Percentiles rank a stretch among this genome's conserved stretches.
Conservation (phyloP, 768 basidiomycete genomes). For the Heimioporus sp. region DNA sequence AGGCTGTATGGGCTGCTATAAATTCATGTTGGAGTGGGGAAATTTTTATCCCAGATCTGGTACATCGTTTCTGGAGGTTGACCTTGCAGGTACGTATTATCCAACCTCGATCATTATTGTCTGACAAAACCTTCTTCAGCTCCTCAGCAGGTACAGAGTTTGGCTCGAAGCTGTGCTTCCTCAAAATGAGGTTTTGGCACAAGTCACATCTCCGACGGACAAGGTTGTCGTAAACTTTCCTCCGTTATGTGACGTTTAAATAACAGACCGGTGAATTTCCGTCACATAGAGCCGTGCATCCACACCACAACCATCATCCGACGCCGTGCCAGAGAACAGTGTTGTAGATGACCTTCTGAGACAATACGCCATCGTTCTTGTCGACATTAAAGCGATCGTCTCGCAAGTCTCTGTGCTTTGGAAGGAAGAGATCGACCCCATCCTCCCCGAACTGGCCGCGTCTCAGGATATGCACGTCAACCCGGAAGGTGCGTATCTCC, state of each 20-base stretch:
- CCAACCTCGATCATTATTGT: neutral
- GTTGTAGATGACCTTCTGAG: conserved; percentile 66
- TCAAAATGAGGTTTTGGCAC: conserved; percentile 38
- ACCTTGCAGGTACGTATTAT: conserved; percentile 70
- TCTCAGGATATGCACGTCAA: conserved; percentile 31
- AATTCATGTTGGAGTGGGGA: conserved; percentile 84
- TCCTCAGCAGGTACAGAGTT: conserved; percentile 72
- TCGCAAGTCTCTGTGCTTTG: conserved; percentile 56
- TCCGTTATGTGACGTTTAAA: neutral
- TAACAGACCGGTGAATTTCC: conserved; percentile 9
- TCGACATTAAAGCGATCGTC: conserved; percentile 64
- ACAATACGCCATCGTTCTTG: conserved; percentile 63
- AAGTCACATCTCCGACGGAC: conserved; percentile 33
- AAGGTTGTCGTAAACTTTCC: conserved; percentile 29
- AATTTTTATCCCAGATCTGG: conserved; percentile 80
- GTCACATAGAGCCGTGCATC: conserved; percentile 42
- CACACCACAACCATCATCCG: conserved; percentile 50
- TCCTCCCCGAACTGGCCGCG: conserved; percentile 49
- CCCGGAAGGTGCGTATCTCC: conserved; percentile 49
- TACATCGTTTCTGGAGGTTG: conserved; percentile 86
- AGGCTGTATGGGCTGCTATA: conserved; percentile 70
- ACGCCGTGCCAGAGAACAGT: conserved; percentile 51
- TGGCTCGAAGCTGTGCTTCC: conserved; percentile 70
- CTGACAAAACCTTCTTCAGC: conserved; percentile 40
- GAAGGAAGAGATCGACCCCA: conserved; percentile 60